Evolutionary conservation across 1,284 basidiomycete species (phyloP).

Genomic region (Moniliella sp.): DNA sequence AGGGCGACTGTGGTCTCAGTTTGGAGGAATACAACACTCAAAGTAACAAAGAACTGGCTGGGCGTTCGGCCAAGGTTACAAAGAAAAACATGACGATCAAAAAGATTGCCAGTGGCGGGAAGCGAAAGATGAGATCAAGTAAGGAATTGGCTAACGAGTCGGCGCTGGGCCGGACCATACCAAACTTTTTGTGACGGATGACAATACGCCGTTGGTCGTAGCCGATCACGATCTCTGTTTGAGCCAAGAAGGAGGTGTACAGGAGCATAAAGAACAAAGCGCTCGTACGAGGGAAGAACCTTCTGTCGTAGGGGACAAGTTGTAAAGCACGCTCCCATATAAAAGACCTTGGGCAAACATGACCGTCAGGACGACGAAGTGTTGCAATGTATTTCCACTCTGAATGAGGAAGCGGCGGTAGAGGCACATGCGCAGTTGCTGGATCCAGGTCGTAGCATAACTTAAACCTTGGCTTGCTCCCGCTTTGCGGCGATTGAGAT

Average conservation of each 20-base stretch:
- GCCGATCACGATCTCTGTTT: conserved; percentile 7
- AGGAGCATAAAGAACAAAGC: conserved; percentile 10
- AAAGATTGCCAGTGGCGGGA: conserved; percentile 8
- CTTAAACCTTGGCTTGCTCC: too few species aligned
- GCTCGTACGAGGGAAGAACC: background rate
- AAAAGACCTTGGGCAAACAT: too few species aligned
- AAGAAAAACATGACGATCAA: conserved; percentile 17
- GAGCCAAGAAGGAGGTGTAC: conserved; percentile 38
- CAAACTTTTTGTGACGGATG: conserved; percentile 17
- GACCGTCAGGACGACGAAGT: too few species aligned
- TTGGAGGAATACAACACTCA: conserved; percentile 6
- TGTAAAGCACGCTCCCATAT: too few species aligned
- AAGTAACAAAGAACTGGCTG: conserved; percentile 23
- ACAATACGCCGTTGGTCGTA: conserved; percentile 19
- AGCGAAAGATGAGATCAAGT: conserved; percentile 18
- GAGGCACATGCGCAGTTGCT: too few species aligned
- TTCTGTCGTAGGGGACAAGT: too few species aligned
- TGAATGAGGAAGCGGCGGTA: too few species aligned
- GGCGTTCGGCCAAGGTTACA: too few species aligned
- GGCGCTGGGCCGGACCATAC: conserved; percentile 15
- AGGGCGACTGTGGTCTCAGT: conserved; percentile 18
- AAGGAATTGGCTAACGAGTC: conserved; percentile 13
- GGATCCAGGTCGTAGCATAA: too few species aligned
- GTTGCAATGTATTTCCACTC: too few species aligned
- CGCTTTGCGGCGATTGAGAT: too few species aligned